These are phyloP conservation scores for Aspergillus chevalieri DNA, from an alignment of 2,329 filamentous ascomycete species.

Conservation along the genomic window DNA sequence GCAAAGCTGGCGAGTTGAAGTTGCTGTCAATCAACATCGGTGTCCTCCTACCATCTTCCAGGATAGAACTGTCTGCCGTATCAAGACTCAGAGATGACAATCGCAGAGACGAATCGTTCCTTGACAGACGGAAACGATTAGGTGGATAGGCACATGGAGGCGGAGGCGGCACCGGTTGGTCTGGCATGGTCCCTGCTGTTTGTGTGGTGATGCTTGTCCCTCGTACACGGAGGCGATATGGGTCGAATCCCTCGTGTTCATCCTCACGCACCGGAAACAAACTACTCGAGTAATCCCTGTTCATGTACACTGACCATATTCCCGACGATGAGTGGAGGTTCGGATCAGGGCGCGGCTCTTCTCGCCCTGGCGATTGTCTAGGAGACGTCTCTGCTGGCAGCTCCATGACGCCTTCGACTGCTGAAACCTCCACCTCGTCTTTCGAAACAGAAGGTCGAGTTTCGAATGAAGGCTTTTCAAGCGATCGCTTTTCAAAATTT, in stretches of 20 bases:
- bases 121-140: constrained; percentile 28
- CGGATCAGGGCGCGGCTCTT: constrained; percentile 15
- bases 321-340: constrained; percentile 24
- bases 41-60: constrained; percentile 26
- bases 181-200: constrained; percentile 27
- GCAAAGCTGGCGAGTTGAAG: constrained; percentile 24
- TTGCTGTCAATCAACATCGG: constrained; percentile 23
- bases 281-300: constrained; percentile 15
- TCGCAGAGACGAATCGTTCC: constrained; percentile 29
- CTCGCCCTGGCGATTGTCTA: constrained; percentile 29
- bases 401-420: constrained; percentile 29
- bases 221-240: constrained; percentile 18
- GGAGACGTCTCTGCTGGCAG: constrained; percentile 33
- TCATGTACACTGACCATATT: constrained; percentile 24
- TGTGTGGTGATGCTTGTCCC: constrained; percentile 30
- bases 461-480: constrained; percentile 1
- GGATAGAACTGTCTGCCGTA: constrained; percentile 34
- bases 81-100: constrained; percentile 33
- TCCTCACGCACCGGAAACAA: constrained; percentile 19
- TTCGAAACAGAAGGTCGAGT: constrained; percentile 13
- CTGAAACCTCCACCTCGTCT: constrained; percentile 27
- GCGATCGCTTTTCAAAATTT: constrained; percentile 14
- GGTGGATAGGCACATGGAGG: constrained; percentile 21
- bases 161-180: constrained; percentile 33
- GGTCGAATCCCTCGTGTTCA: constrained; percentile 17